Base-by-base conservation (phyloP, 805 yeast species). In the Spathaspora hagerdaliae region DNA sequence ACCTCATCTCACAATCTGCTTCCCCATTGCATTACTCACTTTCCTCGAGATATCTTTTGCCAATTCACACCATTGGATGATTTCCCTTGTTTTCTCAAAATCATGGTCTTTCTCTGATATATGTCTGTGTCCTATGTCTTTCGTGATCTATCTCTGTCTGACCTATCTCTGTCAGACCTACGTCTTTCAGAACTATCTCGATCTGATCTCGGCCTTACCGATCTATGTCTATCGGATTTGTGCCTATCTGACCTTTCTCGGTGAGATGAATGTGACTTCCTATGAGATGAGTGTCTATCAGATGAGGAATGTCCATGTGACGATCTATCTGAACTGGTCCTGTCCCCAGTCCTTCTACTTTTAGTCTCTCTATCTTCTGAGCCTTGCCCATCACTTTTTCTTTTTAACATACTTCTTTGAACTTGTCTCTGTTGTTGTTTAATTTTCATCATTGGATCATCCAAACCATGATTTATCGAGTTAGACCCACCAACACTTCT, bases 391-490 rank as follows among this genome's bases (percentile, higher is more conserved):
- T 29, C 32, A 11, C 12, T 9, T 11, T 29, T 29, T 5, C 27
- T 3, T 19, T 15, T 33, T 35, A 14, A 26, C 36, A 40, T 38
- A 36, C 39, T 37, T 44, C 44, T 15, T 40, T 39, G 24, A 36
- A 31, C 31, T 47, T 41, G 36, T 41, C 41, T 43, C 47, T 52
- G 47, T 42, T 47, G 44, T 36, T 49, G 45, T 41, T 49, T 55
- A 8, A 79, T 72, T 45, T 61, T 67, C 36, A 69, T 53, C 65
- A 81, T 65, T 1, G 86, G 86, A 52, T 82, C 86, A 36, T 77
- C 71, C 5, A 11, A 29, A 29, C 6, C 3, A 29, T 29, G 32
- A 29, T 29, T 29, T 9, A 29, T 29, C 42, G 52, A 32, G 44
- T 36, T 31, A 35, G 42, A 36, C 2, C 27, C 13, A 6, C n/a